Base-by-base conservation (phyloP, 1,139 yeast genomes). In the Williopsis jadinii region DNA sequence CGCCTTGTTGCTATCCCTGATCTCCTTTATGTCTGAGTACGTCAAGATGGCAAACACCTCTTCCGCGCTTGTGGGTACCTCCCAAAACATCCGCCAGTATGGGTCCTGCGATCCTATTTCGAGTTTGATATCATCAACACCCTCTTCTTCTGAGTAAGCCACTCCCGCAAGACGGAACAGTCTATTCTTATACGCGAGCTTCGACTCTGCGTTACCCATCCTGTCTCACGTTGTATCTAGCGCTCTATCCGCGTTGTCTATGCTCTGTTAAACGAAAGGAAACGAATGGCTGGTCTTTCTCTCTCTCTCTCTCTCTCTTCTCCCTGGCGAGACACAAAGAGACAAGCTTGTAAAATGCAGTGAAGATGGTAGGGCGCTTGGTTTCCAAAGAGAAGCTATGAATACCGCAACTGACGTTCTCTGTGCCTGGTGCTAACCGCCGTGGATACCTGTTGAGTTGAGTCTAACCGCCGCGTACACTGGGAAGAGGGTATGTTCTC, bases 151-250 rank as follows among this genome's bases (percentile, higher is more conserved):
- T 32, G 37, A 45, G 11, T 41, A 44, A 8, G 28, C 37, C 1
- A 74, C 73, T 44, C 81, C 88, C 11, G 83, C 80, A 31, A 87
- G 68, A 50, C 71, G 69, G 55, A 74, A 71, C 50, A 87, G 73
- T 51, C 80, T 86, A 52, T 72, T 72, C 58, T 76, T 80, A 58
- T 77, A 75, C 43, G 70, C 66, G 30, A 75, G 64, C 52, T 73
- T 81, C 26, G 90, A 84, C 45, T 85, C 94, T 14, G 80, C 67
- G 30, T 82, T 74, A 36, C 82, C 88, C 95, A 85, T 85, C 29
- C n/a, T 30, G 13, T 10, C 4, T 19, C 24, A 19, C 24, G 24
- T 19, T 5, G 24, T 19, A 19, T 19, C 24, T 19, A 19, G 6
- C 6, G 24, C 24, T 19, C 24, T 19, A 19, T 19, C 24, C 24